A percentile compares a stretch with the other conserved stretches of the same genome.
phyloP scores from a whole-genome alignment of 352 stramenopile genomes.

The Phytophthora idaei region DNA sequence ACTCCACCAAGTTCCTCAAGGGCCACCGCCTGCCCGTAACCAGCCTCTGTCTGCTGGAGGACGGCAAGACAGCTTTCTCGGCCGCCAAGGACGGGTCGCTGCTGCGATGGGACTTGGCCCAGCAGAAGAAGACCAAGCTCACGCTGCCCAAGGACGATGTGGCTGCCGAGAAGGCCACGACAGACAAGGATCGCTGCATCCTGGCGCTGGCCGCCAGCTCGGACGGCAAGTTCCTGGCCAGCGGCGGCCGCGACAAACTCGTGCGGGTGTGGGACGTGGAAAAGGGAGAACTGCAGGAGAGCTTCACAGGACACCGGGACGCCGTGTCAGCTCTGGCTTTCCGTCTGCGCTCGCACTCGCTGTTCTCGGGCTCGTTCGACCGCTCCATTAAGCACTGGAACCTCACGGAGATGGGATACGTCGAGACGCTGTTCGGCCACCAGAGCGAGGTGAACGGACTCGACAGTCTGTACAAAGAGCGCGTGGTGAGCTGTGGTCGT shows the following conservation, averaged over 20 bases:
- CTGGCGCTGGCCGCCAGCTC: constrained; percentile 89
- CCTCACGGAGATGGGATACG: constrained; percentile 95
- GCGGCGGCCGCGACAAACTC: constrained; percentile 90
- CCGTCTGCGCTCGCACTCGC: constrained; percentile 83
- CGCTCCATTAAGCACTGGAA: constrained; percentile 96
- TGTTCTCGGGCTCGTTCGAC: constrained; percentile 94
- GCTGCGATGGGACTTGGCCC: constrained; percentile 87
- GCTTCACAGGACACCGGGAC: constrained; percentile 91
- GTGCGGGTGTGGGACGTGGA: constrained; percentile 90
- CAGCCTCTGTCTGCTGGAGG: constrained; percentile 85
- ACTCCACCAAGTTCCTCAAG: constrained; percentile 81
- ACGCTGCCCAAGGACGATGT: constrained; percentile 67
- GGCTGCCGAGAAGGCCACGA: constrained; percentile 47
- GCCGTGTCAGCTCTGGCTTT: constrained; percentile 89
- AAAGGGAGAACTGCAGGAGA: constrained; percentile 82
- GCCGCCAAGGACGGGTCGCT: constrained; percentile 93
- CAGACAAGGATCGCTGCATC: constrained; percentile 82
- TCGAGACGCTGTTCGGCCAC: constrained; percentile 95
- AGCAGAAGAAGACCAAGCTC: constrained; percentile 78
- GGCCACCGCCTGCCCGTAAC: constrained; percentile 87
- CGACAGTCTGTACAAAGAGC: constrained; percentile 91
- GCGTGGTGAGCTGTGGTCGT: constrained; percentile 89
- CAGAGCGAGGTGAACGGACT: constrained; percentile 91
- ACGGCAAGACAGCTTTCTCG: constrained; percentile 92
- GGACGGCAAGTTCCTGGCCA: constrained; percentile 92